Percentiles rank a stretch among this genome's conserved stretches.
Evolutionary conservation across 75 land plant species (phyloP).

Genomic region (Gnetum montanum): DNA sequence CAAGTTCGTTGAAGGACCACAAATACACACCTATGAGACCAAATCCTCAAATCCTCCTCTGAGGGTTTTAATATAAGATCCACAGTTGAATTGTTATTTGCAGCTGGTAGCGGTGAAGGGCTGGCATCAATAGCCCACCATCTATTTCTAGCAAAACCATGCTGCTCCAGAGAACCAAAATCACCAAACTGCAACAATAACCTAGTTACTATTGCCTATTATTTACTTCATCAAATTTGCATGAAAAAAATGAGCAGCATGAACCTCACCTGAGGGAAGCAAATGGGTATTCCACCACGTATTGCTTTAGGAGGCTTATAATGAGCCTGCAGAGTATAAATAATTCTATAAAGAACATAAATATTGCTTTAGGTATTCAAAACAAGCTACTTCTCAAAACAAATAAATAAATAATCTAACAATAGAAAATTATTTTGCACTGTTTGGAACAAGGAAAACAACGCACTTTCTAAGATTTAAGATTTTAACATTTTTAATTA

Average conservation of each 20-base stretch:
- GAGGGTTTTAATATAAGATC: slow-evolving; percentile 52
- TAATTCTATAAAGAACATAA: too few species aligned
- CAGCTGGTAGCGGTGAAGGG: slow-evolving; percentile 46
- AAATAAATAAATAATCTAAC: too few species aligned
- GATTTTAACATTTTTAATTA: too few species aligned
- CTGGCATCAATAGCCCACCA: slow-evolving; percentile 40
- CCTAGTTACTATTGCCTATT: too few species aligned
- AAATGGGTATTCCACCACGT: slow-evolving; percentile 64
- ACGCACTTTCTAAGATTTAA: too few species aligned
- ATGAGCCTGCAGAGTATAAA: slow-evolving; percentile 23
- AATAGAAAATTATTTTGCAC: too few species aligned
- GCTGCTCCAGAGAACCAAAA: slow-evolving; percentile 52
- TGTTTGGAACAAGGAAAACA: too few species aligned
- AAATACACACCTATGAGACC: slow-evolving; percentile 39
- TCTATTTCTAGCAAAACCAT: slow-evolving; percentile 65
- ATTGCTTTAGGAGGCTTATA: slow-evolving; percentile 58
- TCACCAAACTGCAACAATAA: slow-evolving; percentile 38
- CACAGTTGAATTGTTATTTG: slow-evolving; percentile 34
- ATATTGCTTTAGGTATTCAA: too few species aligned
- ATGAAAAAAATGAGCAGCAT: too few species aligned
- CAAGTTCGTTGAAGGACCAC: too few species aligned
- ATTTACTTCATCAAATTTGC: slow-evolving; percentile 1
- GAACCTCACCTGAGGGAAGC: slow-evolving; percentile 58
- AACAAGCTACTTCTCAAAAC: too few species aligned
- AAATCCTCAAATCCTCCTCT: slow-evolving; percentile 50